Evolutionary conservation across 2,329 filamentous ascomycete species (phyloP), one percentile per base, ranked within the genome.

Genomic region (Alternaria arborescens): DNA sequence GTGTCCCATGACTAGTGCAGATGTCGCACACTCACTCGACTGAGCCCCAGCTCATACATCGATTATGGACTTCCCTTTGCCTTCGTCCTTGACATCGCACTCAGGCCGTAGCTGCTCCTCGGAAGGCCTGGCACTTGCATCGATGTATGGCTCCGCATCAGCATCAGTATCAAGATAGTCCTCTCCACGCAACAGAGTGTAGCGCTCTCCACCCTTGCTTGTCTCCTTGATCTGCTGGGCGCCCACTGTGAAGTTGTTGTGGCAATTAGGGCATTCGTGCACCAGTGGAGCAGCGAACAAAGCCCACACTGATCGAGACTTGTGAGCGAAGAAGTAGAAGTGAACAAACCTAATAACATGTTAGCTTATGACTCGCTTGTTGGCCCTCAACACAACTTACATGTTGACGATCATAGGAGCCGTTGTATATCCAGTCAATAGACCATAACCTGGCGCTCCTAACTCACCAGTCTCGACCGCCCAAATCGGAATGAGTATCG

Each of bases 321-420:
- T 68, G 48, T 34, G 43, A 12, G 58, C 20, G 55, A 68, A 59
- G 43, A 65, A 40, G 53, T 48, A 63, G 11, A 47, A 34, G 30
- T 69, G 67, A 20, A 62, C 14, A 16, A 66, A 40, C 67, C 67
- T 69, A 26, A 55, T 20, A 14, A 5, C 3, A 3, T 41, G 20
- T 40, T 42, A 48, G 26, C 24, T 8, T 42, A 4, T 3, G 4
- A 18, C n/a, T 30, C 36, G 32, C 30, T 24, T 48, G 30, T 10
- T 16, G 4, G 2, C 18, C 14, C 1, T 48, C 5, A 16, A 22
- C 11, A 36, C 0, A 0, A 16, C 64, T 48, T 54, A 68, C 67
- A 70, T 68, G 10, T 70, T 70, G 22, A 68, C 24, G n/a, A 70
- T 65, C 64, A 70, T 67, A 8, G 64, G 64, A 8, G 64, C 42